Base-by-base conservation (phyloP, 2,329 filamentous ascomycete genomes). In the Laburnicola sp. region DNA sequence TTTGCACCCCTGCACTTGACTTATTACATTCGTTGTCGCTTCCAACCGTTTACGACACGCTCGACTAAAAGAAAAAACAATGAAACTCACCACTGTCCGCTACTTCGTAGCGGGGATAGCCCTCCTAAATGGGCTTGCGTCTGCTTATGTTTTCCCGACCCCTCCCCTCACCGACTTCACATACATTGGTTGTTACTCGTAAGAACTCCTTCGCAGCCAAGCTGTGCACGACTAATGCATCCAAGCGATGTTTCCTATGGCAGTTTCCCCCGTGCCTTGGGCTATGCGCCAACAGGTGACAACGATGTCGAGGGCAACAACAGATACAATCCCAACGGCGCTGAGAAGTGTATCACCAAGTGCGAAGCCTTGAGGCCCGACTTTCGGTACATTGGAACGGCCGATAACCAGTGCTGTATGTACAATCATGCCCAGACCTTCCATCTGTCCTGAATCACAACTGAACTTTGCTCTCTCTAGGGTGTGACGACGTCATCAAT, bases 181-280 rank as follows among this genome's bases (percentile, higher is more conserved):
- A n/a, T 60, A 56, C 48, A 50, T 54, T 32, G 60, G 60, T 39
- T 63, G 60, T 23, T 63, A 54, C 45, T 35, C 43, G 60, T 60
- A 43, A 9, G 42, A 23, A 6, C 16, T 38, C 25, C n/a, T 35
- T n/a, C 30, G 6, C 21, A 6, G 4, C 30, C 22, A 1, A 39
- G 4, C n/a, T 23, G 16, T 21, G 21, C 26, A 16, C n/a, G 10
- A 31, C 26, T 42, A 27, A 42, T 16, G 2, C 26, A 22, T 22
- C 25, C 21, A 22, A 36, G 16, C 32, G 9, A 43, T 6, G 11
- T 22, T 16, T 31, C 30, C 4, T 32, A 44, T 23, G 7, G 10
- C 27, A 25, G 23, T 30, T 34, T 10, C 4, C 22, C 34, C 6
- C 54, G 51, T 48, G 49, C 57, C 34, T 34, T 59, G 28, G 48